Base-by-base conservation (phyloP, 805 yeast genomes). In the Barnettozyma vustinii region DNA sequence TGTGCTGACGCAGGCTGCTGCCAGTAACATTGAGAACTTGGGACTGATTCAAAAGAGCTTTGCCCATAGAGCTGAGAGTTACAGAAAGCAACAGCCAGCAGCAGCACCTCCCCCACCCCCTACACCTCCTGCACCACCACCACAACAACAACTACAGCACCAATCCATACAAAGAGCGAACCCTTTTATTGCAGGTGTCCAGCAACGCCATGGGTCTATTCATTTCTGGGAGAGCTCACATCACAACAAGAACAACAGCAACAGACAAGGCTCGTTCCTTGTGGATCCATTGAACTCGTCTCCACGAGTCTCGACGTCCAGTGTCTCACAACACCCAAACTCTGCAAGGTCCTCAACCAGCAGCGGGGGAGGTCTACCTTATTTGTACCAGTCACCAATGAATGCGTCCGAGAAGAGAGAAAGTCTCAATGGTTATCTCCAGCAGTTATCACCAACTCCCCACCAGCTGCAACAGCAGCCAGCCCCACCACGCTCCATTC, bases 211-310 rank as follows among this genome's bases (percentile, higher is more conserved):
- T 40, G 57, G 57, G 7, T 52, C 59, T 12, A 55, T 61, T 21
- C 59, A 56, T 37, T 61, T 59, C 42, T 61, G 65, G 65, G 59
- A 56, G 40, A 47, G 45, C 19, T n/a, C 32, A 9, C 44, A n/a
- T 47, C 61, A 4, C 47, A 48, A 12, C 47, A 48, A 23, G 8
- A 27, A 27, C 32, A 16, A 36, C n/a, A 18, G 8, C 2, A 46
- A 40, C 23, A 54, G 65, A 54, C 63, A 60, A 25, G 60, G 61
- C 1, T 59, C 64, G 2, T 52, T 57, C 3, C 53, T 60, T 44
- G 49, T 61, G 42, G 65, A 61, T 37, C 65, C 65, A 5, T 42
- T 61, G 30, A 47, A 54, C 32, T 47, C 60, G 16, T 37, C 51
- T 13, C 53, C 54, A 20, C 16, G 44, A 32, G 9, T 44, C 45